Percentiles rank a stretch among this genome's conserved stretches.
These are phyloP conservation scores for Fusarium odoratissimum DNA, from an alignment of 2,329 filamentous ascomycete species.

Conservation along the genomic window DNA sequence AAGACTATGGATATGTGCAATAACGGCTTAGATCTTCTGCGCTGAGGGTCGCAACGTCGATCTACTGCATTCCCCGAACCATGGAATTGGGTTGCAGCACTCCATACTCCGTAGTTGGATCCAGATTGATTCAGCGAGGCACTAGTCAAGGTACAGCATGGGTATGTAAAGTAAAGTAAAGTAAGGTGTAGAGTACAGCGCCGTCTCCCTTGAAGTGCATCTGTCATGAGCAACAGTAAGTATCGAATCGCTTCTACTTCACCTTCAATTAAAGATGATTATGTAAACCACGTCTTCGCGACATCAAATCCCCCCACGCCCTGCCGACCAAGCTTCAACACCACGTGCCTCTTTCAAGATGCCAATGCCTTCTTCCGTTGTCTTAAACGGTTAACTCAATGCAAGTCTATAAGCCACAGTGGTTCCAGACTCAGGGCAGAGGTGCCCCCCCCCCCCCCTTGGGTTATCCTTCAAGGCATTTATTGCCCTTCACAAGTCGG, in stretches of 20 bases:
- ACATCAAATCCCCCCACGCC: conserved; percentile 25
- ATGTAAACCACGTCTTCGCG: background rate
- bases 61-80: background rate
- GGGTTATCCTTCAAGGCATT: background rate
- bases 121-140: background rate
- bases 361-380: conserved; percentile 22
- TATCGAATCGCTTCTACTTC: background rate
- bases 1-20: background rate
- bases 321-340: conserved; percentile 35
- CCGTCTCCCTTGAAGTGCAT: background rate
- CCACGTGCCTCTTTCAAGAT: conserved; percentile 38
- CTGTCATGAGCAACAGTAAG: background rate
- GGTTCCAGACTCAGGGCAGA: conserved; percentile 15
- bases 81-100: conserved; percentile 5
- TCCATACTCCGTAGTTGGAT: background rate
- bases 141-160: background rate
- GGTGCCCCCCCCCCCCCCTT: background rate
- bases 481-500: background rate
- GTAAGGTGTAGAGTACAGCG: background rate
- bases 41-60: background rate
- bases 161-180: background rate
- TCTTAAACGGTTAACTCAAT: conserved; percentile 1
- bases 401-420: conserved; percentile 32
- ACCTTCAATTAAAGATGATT: background rate
- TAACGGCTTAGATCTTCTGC: background rate